Conservation (phyloP, 805 yeast species). For the Phaffomyces opuntiae region DNA sequence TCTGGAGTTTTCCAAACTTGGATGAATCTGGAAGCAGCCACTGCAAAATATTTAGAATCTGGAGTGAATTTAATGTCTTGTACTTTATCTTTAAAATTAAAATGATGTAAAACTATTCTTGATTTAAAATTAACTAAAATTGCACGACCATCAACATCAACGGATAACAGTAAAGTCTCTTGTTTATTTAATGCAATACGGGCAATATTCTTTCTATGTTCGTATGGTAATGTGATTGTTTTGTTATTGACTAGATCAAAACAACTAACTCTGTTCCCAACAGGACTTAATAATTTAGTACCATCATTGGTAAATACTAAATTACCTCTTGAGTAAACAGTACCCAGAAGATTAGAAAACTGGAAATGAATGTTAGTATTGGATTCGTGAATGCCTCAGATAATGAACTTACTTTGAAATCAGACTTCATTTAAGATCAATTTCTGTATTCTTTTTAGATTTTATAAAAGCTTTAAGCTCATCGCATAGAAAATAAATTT, state of each 20-base stretch:
- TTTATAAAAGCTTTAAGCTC: slow-evolving; percentile 7
- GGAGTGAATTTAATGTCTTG: slow-evolving; percentile 76
- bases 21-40: slow-evolving; percentile 72
- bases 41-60: slow-evolving; percentile 81
- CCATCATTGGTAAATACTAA: slow-evolving; percentile 84
- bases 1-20: slow-evolving; percentile 95
- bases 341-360: slow-evolving; percentile 85
- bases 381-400: too few species aligned
- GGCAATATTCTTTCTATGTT: slow-evolving; percentile 80
- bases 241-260: slow-evolving; percentile 81
- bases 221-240: slow-evolving; percentile 85
- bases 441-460: neutral
- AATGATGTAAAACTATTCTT: slow-evolving; percentile 84
- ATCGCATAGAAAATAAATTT: slow-evolving; percentile 12
- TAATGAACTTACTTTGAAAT: slow-evolving; percentile 36
- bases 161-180: slow-evolving; percentile 70
- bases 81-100: slow-evolving; percentile 82
- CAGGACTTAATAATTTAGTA: slow-evolving; percentile 75
- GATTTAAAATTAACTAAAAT: slow-evolving; percentile 80
- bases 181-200: slow-evolving; percentile 79
- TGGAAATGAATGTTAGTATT: slow-evolving; percentile 16
- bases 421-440: slow-evolving; percentile 61
- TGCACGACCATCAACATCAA: slow-evolving; percentile 91
- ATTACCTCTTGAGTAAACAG: slow-evolving; percentile 93
- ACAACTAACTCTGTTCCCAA: slow-evolving; percentile 86